Evolutionary conservation across 805 yeast genomes (phyloP).

Genomic region (Candida orba): DNA sequence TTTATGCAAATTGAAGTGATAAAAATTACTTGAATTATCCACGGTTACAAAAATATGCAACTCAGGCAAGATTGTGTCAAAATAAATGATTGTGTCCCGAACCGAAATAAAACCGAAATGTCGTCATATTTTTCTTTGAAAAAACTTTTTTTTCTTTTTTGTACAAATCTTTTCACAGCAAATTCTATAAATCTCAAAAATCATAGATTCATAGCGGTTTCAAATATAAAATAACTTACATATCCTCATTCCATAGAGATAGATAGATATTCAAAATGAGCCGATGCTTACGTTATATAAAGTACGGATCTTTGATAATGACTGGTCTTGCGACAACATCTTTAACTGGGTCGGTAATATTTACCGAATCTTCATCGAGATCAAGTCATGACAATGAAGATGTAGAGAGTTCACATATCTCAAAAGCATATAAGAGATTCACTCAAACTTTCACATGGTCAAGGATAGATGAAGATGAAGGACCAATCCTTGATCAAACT

Average conservation of each 20-base stretch:
- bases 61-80: not conserved
- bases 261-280: not conserved
- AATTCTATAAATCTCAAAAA: not conserved
- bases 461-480: constrained; percentile 1
- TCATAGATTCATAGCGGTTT: not conserved
- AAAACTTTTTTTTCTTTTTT: not conserved
- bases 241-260: not conserved
- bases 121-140: not conserved
- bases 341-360: constrained; percentile 3
- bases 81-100: not conserved
- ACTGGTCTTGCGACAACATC: constrained; percentile 8
- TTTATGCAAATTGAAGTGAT: no score
- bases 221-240: not conserved
- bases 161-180: not conserved
- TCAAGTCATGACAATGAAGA: constrained; percentile 6
- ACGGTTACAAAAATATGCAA: no score
- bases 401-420: constrained; percentile 8
- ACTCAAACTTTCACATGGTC: constrained; percentile 10
- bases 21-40: no score
- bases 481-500: constrained; percentile 1
- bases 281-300: constrained; percentile 1
- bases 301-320: constrained; percentile 5
- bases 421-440: constrained; percentile 4
- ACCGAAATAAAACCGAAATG: not conserved
- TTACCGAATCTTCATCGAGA: constrained; percentile 4